phyloP scores from a whole-genome alignment of 768 basidiomycete genomes.

The Nidularia pulvinata region DNA sequence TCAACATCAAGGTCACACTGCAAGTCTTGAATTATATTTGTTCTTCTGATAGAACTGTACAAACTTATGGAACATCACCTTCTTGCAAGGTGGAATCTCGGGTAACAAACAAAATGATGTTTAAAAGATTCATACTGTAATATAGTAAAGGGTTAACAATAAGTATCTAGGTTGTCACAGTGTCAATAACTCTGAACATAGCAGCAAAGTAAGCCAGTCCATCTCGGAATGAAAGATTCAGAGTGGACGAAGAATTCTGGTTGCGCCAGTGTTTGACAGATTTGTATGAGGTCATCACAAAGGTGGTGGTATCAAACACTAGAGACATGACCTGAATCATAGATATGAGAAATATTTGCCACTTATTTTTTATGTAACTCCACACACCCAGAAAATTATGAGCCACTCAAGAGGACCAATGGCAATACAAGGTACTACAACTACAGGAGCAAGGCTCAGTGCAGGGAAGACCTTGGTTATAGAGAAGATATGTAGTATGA shows the following conservation, averaged over 20 bases:
- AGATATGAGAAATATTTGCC: background rate
- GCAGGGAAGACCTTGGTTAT: conserved; percentile 12
- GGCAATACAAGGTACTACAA: conserved; percentile 13
- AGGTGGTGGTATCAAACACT: conserved; percentile 14
- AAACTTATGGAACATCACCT: conserved; percentile 15
- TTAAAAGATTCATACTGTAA: conserved; percentile 13
- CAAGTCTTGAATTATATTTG: background rate
- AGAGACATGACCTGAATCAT: conserved; percentile 7
- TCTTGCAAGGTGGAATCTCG: conserved; percentile 9
- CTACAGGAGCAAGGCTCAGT: conserved; percentile 7
- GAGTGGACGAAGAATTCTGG: conserved; percentile 1
- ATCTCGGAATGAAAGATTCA: conserved; percentile 9
- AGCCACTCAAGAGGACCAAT: conserved; percentile 17
- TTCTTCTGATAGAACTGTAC: background rate
- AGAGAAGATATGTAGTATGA: conserved; percentile 10
- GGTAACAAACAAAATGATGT: conserved; percentile 16
- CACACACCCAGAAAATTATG: conserved; percentile 18
- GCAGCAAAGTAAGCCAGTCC: conserved; percentile 20
- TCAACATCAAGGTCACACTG: conserved; percentile 17
- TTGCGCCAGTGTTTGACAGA: background rate
- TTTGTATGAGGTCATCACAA: conserved; percentile 2
- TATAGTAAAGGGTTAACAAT: background rate
- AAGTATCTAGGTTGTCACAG: background rate
- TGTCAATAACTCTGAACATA: conserved; percentile 14
- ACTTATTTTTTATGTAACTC: background rate